Conservation (phyloP, 2,329 filamentous ascomycete species). For the Apiospora arundinis region DNA sequence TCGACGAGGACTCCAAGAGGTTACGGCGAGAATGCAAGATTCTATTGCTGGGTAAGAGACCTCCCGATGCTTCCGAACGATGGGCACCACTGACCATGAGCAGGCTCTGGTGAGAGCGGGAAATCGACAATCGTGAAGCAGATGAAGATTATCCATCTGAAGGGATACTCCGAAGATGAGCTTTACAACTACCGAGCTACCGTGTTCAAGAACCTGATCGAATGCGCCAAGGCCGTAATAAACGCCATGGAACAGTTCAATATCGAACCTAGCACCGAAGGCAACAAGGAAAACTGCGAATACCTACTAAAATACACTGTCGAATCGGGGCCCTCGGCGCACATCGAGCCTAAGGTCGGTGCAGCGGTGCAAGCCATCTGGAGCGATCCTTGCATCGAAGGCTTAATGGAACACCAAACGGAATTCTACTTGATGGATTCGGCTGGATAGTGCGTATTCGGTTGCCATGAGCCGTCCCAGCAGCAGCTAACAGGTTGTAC, state of each 20-base stretch:
- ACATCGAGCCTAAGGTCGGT: slow-evolving; percentile 81
- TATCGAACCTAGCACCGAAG: slow-evolving; percentile 75
- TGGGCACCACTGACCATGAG: slow-evolving; percentile 14
- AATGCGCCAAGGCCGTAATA: slow-evolving; percentile 94
- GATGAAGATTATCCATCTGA: slow-evolving; percentile 99
- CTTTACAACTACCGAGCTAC: slow-evolving; percentile 92
- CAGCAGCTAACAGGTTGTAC: not conserved
- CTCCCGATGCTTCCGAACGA: slow-evolving; percentile 20
- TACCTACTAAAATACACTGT: slow-evolving; percentile 88
- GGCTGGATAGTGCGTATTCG: slow-evolving; percentile 82
- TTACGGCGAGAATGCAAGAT: slow-evolving; percentile 99
- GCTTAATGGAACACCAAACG: slow-evolving; percentile 89
- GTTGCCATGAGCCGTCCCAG: not conserved
- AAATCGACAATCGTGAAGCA: slow-evolving; percentile 99
- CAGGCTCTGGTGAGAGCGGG: slow-evolving; percentile 96
- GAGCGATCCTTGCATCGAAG: slow-evolving; percentile 84
- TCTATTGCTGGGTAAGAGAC: slow-evolving; percentile 77
- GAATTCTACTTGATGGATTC: slow-evolving; percentile 99
- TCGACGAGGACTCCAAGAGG: slow-evolving; percentile 93
- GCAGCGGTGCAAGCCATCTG: slow-evolving; percentile 86
- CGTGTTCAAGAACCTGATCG: slow-evolving; percentile 97
- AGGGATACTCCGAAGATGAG: slow-evolving; percentile 95
- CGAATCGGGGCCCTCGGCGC: slow-evolving; percentile 86
- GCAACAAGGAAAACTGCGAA: slow-evolving; percentile 76
- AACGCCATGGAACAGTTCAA: slow-evolving; percentile 91